Evolutionary conservation across 164 flowering plant species (phyloP).

Genomic region (Vitis vinifera): DNA sequence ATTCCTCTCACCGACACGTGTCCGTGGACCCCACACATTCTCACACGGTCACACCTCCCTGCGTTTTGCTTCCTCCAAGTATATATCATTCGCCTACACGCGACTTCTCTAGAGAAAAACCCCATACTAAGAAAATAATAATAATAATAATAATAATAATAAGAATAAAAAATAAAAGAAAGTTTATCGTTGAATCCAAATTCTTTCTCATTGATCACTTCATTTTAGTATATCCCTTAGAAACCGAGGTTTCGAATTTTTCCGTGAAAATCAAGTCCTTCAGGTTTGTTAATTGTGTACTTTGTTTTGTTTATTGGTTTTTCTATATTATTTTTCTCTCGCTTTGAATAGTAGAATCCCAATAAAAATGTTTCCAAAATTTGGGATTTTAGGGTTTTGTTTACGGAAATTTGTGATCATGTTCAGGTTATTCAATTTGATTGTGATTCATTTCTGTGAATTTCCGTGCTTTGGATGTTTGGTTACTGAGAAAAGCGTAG

Average conservation of each 20-base stretch:
- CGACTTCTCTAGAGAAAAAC: neutral
- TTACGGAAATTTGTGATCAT: neutral
- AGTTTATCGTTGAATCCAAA: neutral
- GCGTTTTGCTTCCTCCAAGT: too few relatives aligned
- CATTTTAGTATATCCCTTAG: neutral
- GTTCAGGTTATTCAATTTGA: conserved; percentile 2
- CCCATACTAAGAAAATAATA: neutral
- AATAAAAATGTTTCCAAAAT: neutral
- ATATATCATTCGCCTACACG: neutral
- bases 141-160: neutral
- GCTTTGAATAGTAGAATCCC: neutral
- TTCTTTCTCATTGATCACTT: neutral
- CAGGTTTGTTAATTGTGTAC: conserved; percentile 6
- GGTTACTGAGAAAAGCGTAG: neutral
- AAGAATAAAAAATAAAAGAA: neutral
- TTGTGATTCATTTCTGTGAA: neutral
- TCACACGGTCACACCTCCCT: too few relatives aligned
- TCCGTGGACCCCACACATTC: neutral
- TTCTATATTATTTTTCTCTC: neutral
- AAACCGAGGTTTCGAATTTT: conserved; percentile 3
- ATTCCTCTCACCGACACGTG: conserved; percentile 4
- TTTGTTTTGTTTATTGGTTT: too few relatives aligned
- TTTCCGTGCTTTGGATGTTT: neutral
- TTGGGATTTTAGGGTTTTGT: conserved; percentile 7
- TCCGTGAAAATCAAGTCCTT: neutral